A percentile compares a stretch with the other conserved stretches of the same genome.
These are phyloP conservation scores for Mucor mucedo DNA, from an alignment of 371 early-diverging fungal species.

Conservation along the genomic window DNA sequence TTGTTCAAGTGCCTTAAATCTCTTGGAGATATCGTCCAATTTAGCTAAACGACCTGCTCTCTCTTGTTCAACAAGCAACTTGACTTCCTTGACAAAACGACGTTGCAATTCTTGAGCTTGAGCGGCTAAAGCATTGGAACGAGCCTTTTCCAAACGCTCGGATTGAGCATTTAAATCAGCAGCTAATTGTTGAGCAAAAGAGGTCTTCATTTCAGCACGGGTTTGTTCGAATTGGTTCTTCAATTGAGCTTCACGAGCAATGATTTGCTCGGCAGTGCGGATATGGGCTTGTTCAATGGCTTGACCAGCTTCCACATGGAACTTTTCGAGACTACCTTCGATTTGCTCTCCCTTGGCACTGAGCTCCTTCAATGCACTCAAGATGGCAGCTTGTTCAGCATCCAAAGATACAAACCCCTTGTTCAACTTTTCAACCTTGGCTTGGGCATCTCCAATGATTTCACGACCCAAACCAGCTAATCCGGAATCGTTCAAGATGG, in stretches of 20 bases:
- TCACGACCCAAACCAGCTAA: constrained; percentile 37
- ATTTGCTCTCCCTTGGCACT: constrained; percentile 25
- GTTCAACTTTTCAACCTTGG: constrained; percentile 25
- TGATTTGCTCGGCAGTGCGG: constrained; percentile 24
- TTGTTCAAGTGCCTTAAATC: constrained; percentile 74
- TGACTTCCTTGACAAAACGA: constrained; percentile 69
- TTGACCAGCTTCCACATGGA: constrained; percentile 23
- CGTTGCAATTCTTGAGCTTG: constrained; percentile 60
- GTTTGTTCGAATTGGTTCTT: constrained; percentile 48
- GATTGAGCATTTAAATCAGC: constrained; percentile 45
- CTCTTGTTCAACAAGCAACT: constrained; percentile 82
- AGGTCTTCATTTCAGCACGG: constrained; percentile 30
- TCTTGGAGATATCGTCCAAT: constrained; percentile 76
- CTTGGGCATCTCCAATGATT: constrained; percentile 31
- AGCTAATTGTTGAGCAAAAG: constrained; percentile 39
- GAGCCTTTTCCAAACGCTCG: constrained; percentile 43
- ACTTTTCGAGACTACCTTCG: constrained; percentile 30
- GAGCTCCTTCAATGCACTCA: constrained; percentile 22
- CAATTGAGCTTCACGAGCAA: constrained; percentile 47
- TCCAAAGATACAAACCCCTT: constrained; percentile 20
- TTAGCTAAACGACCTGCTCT: constrained; percentile 85
- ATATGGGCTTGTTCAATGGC: constrained; percentile 18
- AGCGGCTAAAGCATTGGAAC: constrained; percentile 42
- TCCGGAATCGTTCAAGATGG: constrained; percentile 41
- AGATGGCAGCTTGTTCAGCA: constrained; percentile 28